These are phyloP conservation scores for Strigomonas galati DNA, from an alignment of 208 protist genomes.

Conservation along the genomic window DNA sequence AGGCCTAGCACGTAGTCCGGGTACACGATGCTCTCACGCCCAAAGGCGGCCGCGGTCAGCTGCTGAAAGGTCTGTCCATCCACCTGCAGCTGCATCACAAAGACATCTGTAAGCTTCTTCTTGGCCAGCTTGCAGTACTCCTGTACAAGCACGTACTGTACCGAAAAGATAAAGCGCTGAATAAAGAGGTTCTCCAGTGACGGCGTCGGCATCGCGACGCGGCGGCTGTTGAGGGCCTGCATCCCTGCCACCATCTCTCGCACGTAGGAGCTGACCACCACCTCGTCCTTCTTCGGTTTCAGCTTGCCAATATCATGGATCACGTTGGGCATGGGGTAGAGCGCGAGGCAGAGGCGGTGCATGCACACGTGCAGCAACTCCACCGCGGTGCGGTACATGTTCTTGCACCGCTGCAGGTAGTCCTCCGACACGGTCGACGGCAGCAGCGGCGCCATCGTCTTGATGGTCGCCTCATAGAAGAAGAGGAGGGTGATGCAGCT, in stretches of 20 bases:
- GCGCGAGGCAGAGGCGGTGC: slow-evolving; percentile 71
- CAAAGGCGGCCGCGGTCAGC: slow-evolving; percentile 50
- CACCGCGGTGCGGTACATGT: slow-evolving; percentile 43
- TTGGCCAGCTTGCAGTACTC: slow-evolving; percentile 76
- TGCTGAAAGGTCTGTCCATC: slow-evolving; percentile 80
- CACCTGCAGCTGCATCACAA: slow-evolving; percentile 83
- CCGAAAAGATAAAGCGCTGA: slow-evolving; percentile 66
- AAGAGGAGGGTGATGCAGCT: slow-evolving; percentile 55
- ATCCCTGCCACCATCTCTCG: slow-evolving; percentile 45
- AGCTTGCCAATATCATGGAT: slow-evolving; percentile 62
- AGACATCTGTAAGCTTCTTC: slow-evolving; percentile 59
- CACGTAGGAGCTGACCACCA: slow-evolving; percentile 64
- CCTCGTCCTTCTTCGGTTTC: slow-evolving; percentile 51
- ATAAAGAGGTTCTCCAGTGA: slow-evolving; percentile 60
- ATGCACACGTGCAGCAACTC: slow-evolving; percentile 79
- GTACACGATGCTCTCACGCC: slow-evolving; percentile 46
- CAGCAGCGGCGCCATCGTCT: slow-evolving; percentile 53
- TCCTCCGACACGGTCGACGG: slow-evolving; percentile 30
- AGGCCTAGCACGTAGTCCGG: slow-evolving; percentile 60
- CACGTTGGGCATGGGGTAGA: slow-evolving; percentile 57
- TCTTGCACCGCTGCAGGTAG: slow-evolving; percentile 35
- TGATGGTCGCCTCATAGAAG: slow-evolving; percentile 54
- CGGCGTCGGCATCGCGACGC: slow-evolving; percentile 57
- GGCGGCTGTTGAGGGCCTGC: slow-evolving; percentile 39
- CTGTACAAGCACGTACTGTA: slow-evolving; percentile 56